phyloP scores from a whole-genome alignment of 2,329 filamentous ascomycete species.

The Hypomyces perniciosus region DNA sequence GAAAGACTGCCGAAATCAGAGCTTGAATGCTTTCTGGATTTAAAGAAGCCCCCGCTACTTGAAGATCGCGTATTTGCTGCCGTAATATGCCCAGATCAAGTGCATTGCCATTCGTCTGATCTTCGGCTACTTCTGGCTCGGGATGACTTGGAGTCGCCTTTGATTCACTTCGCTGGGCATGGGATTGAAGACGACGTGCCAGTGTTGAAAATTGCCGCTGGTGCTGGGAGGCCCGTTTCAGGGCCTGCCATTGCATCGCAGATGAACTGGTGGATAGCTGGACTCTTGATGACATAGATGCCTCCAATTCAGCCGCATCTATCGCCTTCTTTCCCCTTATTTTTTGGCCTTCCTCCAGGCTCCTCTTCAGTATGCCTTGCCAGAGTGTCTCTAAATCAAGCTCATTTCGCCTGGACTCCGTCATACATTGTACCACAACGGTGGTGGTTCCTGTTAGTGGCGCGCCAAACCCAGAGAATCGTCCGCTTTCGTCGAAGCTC shows the following conservation, averaged over 20 bases:
- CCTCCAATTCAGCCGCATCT: conserved; percentile 24
- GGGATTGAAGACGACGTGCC: conserved; percentile 19
- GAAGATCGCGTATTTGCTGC: conserved; percentile 33
- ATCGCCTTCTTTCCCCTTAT: conserved; percentile 22
- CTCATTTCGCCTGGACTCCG: conserved; percentile 46
- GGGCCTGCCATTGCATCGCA: conserved; percentile 30
- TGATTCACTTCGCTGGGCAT: background rate
- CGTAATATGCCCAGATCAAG: conserved; percentile 19
- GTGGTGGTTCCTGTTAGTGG: conserved; percentile 45
- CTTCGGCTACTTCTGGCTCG: conserved; percentile 3
- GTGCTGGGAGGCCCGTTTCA: conserved; percentile 30
- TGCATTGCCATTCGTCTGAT: background rate
- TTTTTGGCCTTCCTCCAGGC: conserved; percentile 25
- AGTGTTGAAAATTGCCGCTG: conserved; percentile 30
- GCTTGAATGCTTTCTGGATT: conserved; percentile 29
- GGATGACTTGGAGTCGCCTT: background rate
- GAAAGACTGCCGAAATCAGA: conserved; percentile 36
- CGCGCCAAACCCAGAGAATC: conserved; percentile 72
- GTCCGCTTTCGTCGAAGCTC: conserved; percentile 42
- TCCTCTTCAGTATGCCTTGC: conserved; percentile 35
- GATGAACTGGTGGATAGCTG: conserved; percentile 27
- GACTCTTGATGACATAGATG: conserved; percentile 26
- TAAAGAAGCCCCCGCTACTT: conserved; percentile 31
- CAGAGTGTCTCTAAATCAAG: conserved; percentile 50
- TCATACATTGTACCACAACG: conserved; percentile 53